A percentile compares a stretch with the other conserved stretches of the same genome.
phyloP scores from a whole-genome alignment of 306 rosid genomes.

The Vigna nakashimae region DNA sequence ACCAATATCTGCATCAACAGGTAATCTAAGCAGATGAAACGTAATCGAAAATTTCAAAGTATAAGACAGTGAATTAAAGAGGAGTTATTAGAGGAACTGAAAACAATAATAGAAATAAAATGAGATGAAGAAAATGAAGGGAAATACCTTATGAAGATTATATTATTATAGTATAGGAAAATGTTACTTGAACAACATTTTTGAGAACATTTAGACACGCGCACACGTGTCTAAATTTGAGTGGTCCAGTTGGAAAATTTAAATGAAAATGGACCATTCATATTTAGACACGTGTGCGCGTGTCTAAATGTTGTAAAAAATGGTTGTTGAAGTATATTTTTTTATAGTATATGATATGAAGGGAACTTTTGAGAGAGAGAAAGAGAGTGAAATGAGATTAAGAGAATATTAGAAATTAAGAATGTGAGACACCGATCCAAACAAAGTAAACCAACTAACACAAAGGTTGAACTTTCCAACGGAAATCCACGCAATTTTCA shows the following conservation, averaged over 20 bases:
- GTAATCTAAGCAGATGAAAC: constrained; percentile 34
- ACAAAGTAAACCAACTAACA: constrained; percentile 45
- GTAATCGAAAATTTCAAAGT: background rate
- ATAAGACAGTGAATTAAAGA: constrained; percentile 3
- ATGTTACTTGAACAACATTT: no score
- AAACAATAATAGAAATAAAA: constrained; percentile 24
- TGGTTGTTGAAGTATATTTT: no score
- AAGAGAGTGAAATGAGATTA: constrained; percentile 37
- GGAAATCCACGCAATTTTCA: constrained; percentile 54
- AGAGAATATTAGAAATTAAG: constrained; percentile 22
- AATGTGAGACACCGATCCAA: constrained; percentile 30
- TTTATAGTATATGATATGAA: constrained; percentile 6
- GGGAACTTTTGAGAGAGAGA: constrained; percentile 33
- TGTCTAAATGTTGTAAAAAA: no score
- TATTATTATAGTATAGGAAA: background rate
- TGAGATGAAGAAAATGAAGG: constrained; percentile 33
- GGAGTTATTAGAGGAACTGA: constrained; percentile 24
- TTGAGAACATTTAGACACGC: no score
- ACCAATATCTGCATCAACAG: constrained; percentile 8
- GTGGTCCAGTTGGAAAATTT: no score
- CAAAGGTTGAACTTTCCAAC: constrained; percentile 71
- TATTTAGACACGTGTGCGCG: no score
- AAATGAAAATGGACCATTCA: no score
- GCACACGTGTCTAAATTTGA: no score
- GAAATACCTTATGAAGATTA: constrained; percentile 41